phyloP scores from a whole-genome alignment of 73 alveolate genomes.

The Effrenium voratum region DNA sequence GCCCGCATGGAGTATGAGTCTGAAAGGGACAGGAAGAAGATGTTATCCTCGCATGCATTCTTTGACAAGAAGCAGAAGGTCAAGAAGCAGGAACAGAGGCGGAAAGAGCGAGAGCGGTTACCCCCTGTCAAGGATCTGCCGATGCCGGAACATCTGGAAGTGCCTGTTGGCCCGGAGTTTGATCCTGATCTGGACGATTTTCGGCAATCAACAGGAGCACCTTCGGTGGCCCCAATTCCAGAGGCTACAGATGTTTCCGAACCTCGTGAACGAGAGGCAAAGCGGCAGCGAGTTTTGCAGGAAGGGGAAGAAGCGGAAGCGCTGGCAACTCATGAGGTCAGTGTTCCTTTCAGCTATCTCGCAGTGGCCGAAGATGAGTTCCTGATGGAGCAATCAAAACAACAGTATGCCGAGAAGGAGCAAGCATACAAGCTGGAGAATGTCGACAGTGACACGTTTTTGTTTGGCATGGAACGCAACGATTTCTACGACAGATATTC shows the following conservation, averaged over 20 bases:
- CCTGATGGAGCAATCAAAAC: not conserved
- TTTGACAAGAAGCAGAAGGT: too few relatives aligned
- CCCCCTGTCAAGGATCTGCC: not conserved
- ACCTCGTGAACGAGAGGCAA: not conserved
- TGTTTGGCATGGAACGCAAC: not conserved
- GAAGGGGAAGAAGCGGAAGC: too few relatives aligned
- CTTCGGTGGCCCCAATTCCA: not conserved
- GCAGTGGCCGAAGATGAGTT: not conserved
- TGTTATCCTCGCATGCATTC: too few relatives aligned
- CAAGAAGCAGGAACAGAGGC: too few relatives aligned
- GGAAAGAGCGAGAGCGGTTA: too few relatives aligned
- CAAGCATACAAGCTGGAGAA: not conserved
- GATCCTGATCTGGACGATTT: slow-evolving; percentile 24
- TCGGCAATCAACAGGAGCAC: not conserved
- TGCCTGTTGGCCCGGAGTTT: not conserved
- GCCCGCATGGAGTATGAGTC: too few relatives aligned
- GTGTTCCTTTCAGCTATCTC: not conserved
- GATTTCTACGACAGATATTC: not conserved
- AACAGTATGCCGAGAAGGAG: not conserved
- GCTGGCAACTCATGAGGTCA: too few relatives aligned
- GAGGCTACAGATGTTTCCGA: too few relatives aligned
- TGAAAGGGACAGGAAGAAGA: too few relatives aligned
- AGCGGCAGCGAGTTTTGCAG: not conserved
- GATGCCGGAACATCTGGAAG: not conserved
- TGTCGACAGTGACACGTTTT: not conserved